Evolutionary conservation across 2,329 filamentous ascomycete species (phyloP), one percentile per base, ranked within the genome.

Genomic region (Paraphoma chrysanthemicola): DNA sequence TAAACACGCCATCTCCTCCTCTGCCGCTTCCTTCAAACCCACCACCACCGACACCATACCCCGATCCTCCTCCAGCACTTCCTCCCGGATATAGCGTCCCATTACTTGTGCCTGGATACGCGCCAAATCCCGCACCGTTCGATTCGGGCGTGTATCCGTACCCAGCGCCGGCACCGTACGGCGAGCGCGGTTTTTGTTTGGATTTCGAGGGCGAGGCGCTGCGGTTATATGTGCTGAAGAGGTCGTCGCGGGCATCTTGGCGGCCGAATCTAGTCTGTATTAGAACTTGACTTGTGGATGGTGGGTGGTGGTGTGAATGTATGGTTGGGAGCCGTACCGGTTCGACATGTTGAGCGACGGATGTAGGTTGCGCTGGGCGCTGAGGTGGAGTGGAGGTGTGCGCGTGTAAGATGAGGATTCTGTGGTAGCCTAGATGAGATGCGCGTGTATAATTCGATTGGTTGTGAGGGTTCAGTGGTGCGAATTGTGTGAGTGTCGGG

Each of bases 151-250:
- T 54, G 54, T 68, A 72, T 8, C 68, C 69, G 44, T 72, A 72
- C 18, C n/a, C n/a, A n/a, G n/a, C n/a, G n/a, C 66, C 57, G 64
- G 63, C 53, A 23, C 55, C 59, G 57, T 71, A 71, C 3, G 69
- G 67, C 2, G 51, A 53, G 14, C 33, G 57, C 3, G 54, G 33
- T 48, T 67, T 70, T 50, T 62, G 59, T 50, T 71, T 73, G 31
- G 61, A 48, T 62, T 77, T 77, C 10, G 75, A 77, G 60, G 73
- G 72, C 36, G 76, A 78, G 51, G 73, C 64, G 54, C 60, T 61
- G 53, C 73, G 72, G 61, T 77, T 73, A 67, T 78, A 78, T 53
- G 64, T 63, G 62, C 65, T 69, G 70, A 80, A 79, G 67, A 80
- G 76, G 67, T 77, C 71, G 62, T 76, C 64, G 60, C 68, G 70